phyloP scores from a whole-genome alignment of 2,329 filamentous ascomycete genomes.

The Cercospora zeina region DNA sequence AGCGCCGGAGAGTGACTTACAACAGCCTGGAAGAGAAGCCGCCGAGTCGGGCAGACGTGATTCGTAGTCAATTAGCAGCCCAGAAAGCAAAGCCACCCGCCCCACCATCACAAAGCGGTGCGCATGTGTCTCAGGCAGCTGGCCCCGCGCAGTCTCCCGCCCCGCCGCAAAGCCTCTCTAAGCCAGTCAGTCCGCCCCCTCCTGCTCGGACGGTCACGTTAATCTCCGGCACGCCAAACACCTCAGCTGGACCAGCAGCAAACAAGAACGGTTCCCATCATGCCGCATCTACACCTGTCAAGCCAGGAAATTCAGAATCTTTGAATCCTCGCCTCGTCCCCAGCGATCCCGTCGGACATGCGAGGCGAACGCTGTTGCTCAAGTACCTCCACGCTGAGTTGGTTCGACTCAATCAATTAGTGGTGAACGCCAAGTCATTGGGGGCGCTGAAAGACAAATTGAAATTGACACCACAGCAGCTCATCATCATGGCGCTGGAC shows the following conservation, averaged over 20 bases:
- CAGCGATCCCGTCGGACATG: slow-evolving; percentile 46
- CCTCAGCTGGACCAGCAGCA: slow-evolving; percentile 17
- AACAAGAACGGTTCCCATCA: slow-evolving; percentile 18
- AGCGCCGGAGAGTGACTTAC: slow-evolving; percentile 38
- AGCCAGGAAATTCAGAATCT: slow-evolving; percentile 29
- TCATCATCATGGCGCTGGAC: slow-evolving; percentile 69
- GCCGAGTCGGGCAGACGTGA: slow-evolving; percentile 36
- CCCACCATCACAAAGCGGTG: slow-evolving; percentile 17
- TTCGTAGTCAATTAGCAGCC: slow-evolving; percentile 31
- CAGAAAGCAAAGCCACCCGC: slow-evolving; percentile 16
- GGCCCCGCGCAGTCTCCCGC: not conserved
- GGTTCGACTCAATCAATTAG: slow-evolving; percentile 61
- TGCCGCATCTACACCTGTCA: slow-evolving; percentile 1
- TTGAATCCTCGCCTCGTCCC: slow-evolving; percentile 69
- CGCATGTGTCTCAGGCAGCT: slow-evolving; percentile 12
- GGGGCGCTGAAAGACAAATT: slow-evolving; percentile 51
- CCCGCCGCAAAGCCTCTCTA: slow-evolving; percentile 26
- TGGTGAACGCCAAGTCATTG: slow-evolving; percentile 21
- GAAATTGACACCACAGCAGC: slow-evolving; percentile 62
- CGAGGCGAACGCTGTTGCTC: slow-evolving; percentile 46
- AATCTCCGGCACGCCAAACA: slow-evolving; percentile 6
- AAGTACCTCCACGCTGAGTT: slow-evolving; percentile 66
- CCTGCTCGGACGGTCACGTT: slow-evolving; percentile 16
- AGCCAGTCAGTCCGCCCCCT: slow-evolving; percentile 31
- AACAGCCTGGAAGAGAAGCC: slow-evolving; percentile 35